These are phyloP conservation scores for Trebouxia gelatinosa DNA, from an alignment of 163 green algal species.

Conservation along the genomic window DNA sequence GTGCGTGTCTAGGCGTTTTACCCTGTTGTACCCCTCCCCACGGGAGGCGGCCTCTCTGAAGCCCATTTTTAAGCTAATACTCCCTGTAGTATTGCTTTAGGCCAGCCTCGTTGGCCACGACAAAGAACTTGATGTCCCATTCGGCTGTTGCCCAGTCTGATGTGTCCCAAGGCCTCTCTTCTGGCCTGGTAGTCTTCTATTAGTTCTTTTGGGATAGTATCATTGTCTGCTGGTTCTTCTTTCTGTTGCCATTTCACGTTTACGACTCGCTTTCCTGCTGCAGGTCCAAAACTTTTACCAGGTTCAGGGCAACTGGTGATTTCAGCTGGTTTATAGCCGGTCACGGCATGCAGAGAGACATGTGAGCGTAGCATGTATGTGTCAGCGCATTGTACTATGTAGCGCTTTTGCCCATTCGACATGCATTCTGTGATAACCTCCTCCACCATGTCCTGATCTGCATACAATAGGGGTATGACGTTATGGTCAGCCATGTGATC, in stretches of 20 bases:
- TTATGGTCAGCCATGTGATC: no score
- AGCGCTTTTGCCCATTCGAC: no score
- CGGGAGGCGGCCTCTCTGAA: background rate
- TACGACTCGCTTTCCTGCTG: background rate
- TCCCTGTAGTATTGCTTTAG: background rate
- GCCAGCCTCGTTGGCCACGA: background rate
- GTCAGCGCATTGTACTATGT: no score
- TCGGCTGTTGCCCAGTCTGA: background rate
- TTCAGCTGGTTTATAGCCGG: no score
- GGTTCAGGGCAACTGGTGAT: background rate
- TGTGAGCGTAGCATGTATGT: no score
- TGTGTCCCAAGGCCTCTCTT: background rate
- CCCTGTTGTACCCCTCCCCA: background rate
- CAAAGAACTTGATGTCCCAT: constrained; percentile 1
- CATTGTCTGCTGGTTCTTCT: background rate
- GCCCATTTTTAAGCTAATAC: background rate
- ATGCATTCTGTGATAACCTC: no score
- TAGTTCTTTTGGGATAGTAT: background rate
- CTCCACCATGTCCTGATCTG: no score
- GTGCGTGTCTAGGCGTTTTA: background rate
- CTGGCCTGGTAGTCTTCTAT: background rate
- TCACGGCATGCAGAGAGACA: background rate
- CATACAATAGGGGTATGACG: no score
- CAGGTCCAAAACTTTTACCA: background rate
- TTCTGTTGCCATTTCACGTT: background rate